Conservation (phyloP, 2,329 filamentous ascomycete species). For the Cryphonectria radicalis region DNA sequence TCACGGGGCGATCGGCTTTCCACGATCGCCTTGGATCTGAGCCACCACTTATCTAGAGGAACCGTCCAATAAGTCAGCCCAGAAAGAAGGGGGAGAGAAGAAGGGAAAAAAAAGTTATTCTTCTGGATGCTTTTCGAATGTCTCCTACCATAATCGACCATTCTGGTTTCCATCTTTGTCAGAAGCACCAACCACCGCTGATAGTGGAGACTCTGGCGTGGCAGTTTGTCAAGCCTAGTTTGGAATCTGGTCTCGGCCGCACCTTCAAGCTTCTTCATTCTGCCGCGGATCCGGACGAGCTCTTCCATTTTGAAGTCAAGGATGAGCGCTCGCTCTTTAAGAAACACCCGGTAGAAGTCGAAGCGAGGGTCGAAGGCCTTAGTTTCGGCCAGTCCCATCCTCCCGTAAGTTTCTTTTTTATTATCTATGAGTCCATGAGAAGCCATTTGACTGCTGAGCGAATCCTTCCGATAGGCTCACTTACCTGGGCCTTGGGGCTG, state of each 20-base stretch:
- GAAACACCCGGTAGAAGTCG: conserved; percentile 19
- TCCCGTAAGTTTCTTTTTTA: neutral
- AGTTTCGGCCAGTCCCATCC: neutral
- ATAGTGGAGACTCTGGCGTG: neutral
- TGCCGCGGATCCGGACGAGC: neutral
- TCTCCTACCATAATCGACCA: conserved; percentile 1
- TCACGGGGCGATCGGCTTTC: conserved; percentile 4
- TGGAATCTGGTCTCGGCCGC: neutral
- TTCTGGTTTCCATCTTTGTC: neutral
- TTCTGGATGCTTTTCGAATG: neutral
- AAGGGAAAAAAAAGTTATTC: too few species aligned
- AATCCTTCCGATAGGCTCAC: neutral
- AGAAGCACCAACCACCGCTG: neutral
- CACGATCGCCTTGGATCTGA: conserved; percentile 7
- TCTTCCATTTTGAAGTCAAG: neutral
- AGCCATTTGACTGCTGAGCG: neutral
- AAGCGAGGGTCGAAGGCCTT: conserved; percentile 7
- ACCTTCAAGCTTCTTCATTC: conserved; percentile 2
- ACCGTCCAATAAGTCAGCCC: neutral
- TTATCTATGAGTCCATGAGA: neutral
- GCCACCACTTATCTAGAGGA: neutral
- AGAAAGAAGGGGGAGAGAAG: too few species aligned
- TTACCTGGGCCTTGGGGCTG: neutral
- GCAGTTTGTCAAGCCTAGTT: neutral
- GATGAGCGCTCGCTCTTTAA: neutral